A percentile compares a stretch with the other conserved stretches of the same genome.
Conservation (phyloP, 441 rosid genomes). For the Theobroma grandiflorum region DNA sequence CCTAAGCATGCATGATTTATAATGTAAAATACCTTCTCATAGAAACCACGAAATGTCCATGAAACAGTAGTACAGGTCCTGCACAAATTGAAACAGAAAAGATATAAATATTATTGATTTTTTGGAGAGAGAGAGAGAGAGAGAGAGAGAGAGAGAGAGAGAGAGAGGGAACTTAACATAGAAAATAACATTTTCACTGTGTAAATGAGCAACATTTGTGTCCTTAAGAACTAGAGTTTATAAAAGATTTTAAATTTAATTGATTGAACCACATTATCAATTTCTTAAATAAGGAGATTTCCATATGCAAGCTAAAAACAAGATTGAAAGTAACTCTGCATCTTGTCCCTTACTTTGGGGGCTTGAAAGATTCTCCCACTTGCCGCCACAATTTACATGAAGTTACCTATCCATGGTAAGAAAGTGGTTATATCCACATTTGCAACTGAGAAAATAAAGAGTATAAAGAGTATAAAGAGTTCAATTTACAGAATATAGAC, state of each 20-base stretch:
- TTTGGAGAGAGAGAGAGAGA: neutral
- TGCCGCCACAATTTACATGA: slow-evolving; percentile 79
- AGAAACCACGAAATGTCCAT: slow-evolving; percentile 83
- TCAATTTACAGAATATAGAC: neutral
- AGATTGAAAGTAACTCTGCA: slow-evolving; percentile 2
- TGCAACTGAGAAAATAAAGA: slow-evolving; percentile 13
- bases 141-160: neutral
- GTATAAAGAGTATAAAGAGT: neutral
- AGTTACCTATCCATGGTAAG: slow-evolving; percentile 59
- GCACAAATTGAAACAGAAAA: slow-evolving; percentile 36
- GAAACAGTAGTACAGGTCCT: slow-evolving; percentile 87
- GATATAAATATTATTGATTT: neutral
- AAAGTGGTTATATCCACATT: slow-evolving; percentile 15
- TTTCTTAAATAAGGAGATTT: neutral
- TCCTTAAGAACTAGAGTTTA: neutral
- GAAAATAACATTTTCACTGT: neutral
- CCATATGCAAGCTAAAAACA: neutral
- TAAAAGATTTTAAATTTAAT: neutral
- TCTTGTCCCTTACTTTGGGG: slow-evolving; percentile 70
- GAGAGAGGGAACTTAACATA: neutral
- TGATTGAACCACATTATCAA: neutral
- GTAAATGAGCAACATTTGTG: neutral
- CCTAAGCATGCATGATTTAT: neutral
- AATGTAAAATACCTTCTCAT: slow-evolving; percentile 63
- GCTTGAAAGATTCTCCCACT: slow-evolving; percentile 84